A percentile compares a stretch with the other conserved stretches of the same genome.
Evolutionary conservation across 306 rosid species (phyloP).

Genomic region (Senna siamea): DNA sequence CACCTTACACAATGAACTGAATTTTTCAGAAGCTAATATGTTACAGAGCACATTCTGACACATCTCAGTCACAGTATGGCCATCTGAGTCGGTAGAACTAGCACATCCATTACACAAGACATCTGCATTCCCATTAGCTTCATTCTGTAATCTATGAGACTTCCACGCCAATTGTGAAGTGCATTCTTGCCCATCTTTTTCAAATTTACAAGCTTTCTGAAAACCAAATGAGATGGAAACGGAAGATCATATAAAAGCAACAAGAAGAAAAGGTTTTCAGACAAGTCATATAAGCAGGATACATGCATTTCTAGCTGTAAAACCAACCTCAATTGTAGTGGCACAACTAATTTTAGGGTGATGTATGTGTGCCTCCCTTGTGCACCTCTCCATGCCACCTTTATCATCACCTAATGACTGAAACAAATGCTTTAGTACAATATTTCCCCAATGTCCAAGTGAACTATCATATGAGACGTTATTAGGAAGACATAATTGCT

Average conservation of each 20-base stretch:
- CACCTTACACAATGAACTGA: slow-evolving; percentile 65
- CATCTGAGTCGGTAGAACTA: slow-evolving; percentile 49
- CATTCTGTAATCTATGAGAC: slow-evolving; percentile 52
- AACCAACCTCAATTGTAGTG: slow-evolving; percentile 48
- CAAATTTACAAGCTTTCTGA: slow-evolving; percentile 56
- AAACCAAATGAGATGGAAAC: slow-evolving; percentile 33
- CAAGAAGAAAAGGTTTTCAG: neutral
- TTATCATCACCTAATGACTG: slow-evolving; percentile 59
- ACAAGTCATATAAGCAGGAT: slow-evolving; percentile 31
- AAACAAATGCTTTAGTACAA: slow-evolving; percentile 53
- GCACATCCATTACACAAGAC: slow-evolving; percentile 51
- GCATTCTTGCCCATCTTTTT: slow-evolving; percentile 47
- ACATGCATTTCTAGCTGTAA: slow-evolving; percentile 37
- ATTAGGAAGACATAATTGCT: neutral
- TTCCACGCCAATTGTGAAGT: slow-evolving; percentile 38
- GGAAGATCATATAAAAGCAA: slow-evolving; percentile 2
- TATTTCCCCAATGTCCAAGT: slow-evolving; percentile 57
- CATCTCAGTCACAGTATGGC: slow-evolving; percentile 39
- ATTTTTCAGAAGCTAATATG: slow-evolving; percentile 66
- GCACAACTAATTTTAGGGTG: slow-evolving; percentile 43
- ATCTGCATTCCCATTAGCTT: slow-evolving; percentile 49
- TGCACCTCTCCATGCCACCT: slow-evolving; percentile 60
- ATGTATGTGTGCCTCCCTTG: slow-evolving; percentile 48
- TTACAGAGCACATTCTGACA: slow-evolving; percentile 60
- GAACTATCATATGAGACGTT: slow-evolving; percentile 43